Base-by-base conservation (phyloP, 129 eudicot species). In the Helichrysum umbraculigerum region DNA sequence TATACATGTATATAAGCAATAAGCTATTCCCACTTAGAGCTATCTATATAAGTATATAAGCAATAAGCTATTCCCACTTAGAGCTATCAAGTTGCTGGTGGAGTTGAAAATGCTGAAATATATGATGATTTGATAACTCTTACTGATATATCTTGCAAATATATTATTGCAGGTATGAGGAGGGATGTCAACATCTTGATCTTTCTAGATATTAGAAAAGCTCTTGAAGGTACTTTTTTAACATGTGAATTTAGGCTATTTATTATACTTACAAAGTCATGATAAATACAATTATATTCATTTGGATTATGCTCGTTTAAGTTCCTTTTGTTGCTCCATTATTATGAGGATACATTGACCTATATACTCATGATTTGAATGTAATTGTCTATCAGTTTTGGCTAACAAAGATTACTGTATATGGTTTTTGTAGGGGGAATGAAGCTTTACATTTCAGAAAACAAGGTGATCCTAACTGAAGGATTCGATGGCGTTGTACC, bases 401-500 rank as follows among this genome's bases (percentile, higher is more conserved):
- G n/a, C 15, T 39, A 34, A 73, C 44, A 41, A 25, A 58, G 37
- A 12, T 37, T 42, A 47, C 14, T 58, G 34, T 58, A 12, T 73
- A 41, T 79, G 62, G 34, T 19, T 71, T 39, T 44, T 71, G 57
- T 84, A 94, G 99, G 88, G 71, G 97, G 97, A 64, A 89, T 91
- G 96, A 91, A 95, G 85, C 83, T 95, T 25, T 91, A 89, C 81
- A 82, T 88, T 42, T 91, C 97, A 1, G 99, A 95, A 33, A 91
- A 95, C 78, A 83, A 81, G 87, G 99, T 95, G 74, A 86, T 95
- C 51, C 73, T 95, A 66, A 89, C 99, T 0, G 99, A 95, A 86
- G 99, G 97, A 62, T 87, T 87, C 73, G 90, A 91, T 67, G 99
- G 97, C 14, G 85, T 86, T 72, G 91, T 94, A 73, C 97, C 99